Evolutionary conservation across 202 grass and related monocot species (phyloP).

Genomic region (Setaria italica): DNA sequence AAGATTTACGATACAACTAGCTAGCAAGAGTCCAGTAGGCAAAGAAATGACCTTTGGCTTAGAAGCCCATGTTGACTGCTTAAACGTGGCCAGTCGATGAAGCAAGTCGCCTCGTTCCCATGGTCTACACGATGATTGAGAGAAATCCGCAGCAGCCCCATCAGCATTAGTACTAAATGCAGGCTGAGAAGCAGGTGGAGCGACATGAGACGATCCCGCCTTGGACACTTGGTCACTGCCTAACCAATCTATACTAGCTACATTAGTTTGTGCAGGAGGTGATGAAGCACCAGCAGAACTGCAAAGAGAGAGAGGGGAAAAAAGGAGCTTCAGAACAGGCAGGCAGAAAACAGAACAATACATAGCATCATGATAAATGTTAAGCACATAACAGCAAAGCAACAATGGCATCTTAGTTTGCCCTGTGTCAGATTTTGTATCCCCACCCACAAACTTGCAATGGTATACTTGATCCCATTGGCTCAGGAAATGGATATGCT

Average conservation of each 20-base stretch:
- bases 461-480: background rate
- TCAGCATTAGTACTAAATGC: slow-evolving; percentile 90
- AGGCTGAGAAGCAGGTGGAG: slow-evolving; percentile 53
- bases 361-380: slow-evolving; percentile 8
- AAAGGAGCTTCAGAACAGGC: slow-evolving; percentile 34
- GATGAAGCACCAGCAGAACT: slow-evolving; percentile 90
- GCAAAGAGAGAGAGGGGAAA: slow-evolving; percentile 3
- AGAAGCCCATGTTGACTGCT: slow-evolving; percentile 80
- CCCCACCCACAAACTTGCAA: background rate
- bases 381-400: background rate
- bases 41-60: slow-evolving; percentile 79
- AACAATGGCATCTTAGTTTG: background rate
- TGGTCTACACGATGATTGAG: slow-evolving; percentile 73
- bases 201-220: slow-evolving; percentile 61
- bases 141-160: slow-evolving; percentile 53
- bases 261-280: slow-evolving; percentile 68
- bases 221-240: slow-evolving; percentile 71
- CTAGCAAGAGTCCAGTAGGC: slow-evolving; percentile 4
- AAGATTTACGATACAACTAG: background rate
- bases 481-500: background rate
- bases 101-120: slow-evolving; percentile 95
- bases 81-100: slow-evolving; percentile 86
- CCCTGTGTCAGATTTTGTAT: background rate
- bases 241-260: slow-evolving; percentile 83
- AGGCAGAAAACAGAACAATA: slow-evolving; percentile 20